A percentile compares a stretch with the other conserved stretches of the same genome.
phyloP scores from a whole-genome alignment of 768 basidiomycete genomes.

The Scleroderma citrinum region DNA sequence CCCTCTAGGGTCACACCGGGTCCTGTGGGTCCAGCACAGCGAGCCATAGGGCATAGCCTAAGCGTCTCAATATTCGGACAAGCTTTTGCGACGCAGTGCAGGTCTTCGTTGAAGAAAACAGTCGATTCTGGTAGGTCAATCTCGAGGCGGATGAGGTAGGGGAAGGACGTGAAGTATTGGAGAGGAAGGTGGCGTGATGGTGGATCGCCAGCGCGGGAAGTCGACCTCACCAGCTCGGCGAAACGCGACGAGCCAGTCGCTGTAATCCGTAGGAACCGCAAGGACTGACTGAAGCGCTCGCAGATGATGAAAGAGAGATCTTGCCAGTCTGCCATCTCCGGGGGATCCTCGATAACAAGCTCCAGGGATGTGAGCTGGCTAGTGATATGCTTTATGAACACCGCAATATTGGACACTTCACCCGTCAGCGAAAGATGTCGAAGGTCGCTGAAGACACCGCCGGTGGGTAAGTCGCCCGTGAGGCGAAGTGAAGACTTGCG shows the following conservation, averaged over 20 bases:
- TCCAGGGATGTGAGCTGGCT: constrained; percentile 64
- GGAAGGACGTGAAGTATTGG: constrained; percentile 49
- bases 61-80: constrained; percentile 68
- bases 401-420: constrained; percentile 60
- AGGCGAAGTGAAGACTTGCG: constrained; percentile 64
- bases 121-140: constrained; percentile 76
- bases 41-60: constrained; percentile 60
- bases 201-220: constrained; percentile 55
- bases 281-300: constrained; percentile 52
- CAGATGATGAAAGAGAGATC: constrained; percentile 60
- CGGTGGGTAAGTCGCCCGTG: constrained; percentile 52
- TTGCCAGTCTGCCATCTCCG: constrained; percentile 69
- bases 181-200: constrained; percentile 57
- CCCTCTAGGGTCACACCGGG: constrained; percentile 60
- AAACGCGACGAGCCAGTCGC: constrained; percentile 73
- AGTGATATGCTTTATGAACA: constrained; percentile 65
- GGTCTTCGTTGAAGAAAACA: constrained; percentile 56
- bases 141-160: constrained; percentile 55
- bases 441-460: constrained; percentile 52
- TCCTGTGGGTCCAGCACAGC: constrained; percentile 48
- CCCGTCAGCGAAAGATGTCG: constrained; percentile 63
- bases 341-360: constrained; percentile 75
- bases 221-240: constrained; percentile 74
- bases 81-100: constrained; percentile 50
- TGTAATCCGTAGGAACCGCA: constrained; percentile 55